Base-by-base conservation (phyloP, 2,329 filamentous ascomycete species). In the Clonostachys sp. region DNA sequence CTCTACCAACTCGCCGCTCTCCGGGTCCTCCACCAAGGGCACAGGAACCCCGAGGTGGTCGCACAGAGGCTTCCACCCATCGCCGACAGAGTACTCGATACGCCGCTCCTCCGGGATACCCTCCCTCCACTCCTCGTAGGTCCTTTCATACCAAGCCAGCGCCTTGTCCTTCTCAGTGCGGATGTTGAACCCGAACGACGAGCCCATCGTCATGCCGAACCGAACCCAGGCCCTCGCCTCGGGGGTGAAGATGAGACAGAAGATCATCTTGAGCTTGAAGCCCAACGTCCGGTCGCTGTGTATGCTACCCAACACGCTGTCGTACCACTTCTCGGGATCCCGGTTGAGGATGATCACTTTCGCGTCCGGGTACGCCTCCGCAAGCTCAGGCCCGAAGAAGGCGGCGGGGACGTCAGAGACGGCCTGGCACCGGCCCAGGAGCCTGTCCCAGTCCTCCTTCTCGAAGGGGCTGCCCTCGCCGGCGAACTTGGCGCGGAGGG, bases 341-440 rank as follows among this genome's bases (percentile, higher is more conserved):
- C 67, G 65, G 54, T 63, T 68, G 41, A 70, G 56, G 44, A 70
- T 63, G 48, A 70, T 50, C 41, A 68, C 59, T 49, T 68, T 69
- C 44, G 67, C 67, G 12, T 68, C 64, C 6, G 62, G 62, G 44
- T 63, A 63, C 9, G 53, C 40, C 33, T 56, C 58, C 33, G 67
- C 65, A 12, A 70, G 57, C 45, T 70, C 65, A 45, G 58, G 48
- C 44, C 61, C 62, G 54, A 70, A 66, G 55, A 83, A 84, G 36
- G 78, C 68, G 1, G 81, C 66, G 2, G 84, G 81, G 14, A 81
- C 60, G 42, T 78, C 78, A 48, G 74, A 72, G 9, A 75, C 80
- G 18, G 73, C 74, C n/a, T 80, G 71, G 53, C 63, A 71, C 20
- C 66, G 56, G 42, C 68, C 70, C 43, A 76, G 66, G 7, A 77